Base-by-base conservation (phyloP, 116 monocot genomes). In the Dioscorea cayenensis region DNA sequence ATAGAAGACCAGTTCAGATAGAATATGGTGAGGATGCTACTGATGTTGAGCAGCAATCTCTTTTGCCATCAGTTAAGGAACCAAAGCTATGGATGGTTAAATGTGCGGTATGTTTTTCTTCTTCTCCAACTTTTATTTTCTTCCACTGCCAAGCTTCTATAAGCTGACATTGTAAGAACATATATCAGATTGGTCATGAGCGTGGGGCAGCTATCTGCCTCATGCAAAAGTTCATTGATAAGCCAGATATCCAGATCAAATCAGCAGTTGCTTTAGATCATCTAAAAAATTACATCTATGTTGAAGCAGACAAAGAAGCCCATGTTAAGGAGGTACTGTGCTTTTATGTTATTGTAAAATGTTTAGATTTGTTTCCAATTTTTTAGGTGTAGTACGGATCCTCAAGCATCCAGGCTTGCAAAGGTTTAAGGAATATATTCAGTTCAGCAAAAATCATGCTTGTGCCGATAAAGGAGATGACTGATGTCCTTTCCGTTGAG, bases 31-130 rank as follows among this genome's bases (percentile, higher is more conserved):
- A 99, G 48, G 99, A 99, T 65, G 91, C 90, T 7, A 91, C 88
- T 32, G 99, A 99, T 55, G 99, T 99, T 66, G 94, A 99, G 60
- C 99, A 99, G 67, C 93, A 94, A 73, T 90, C 99, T 77, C 81
- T 93, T 17, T 74, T 99, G 51, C 99, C 99, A 27, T 99, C 99
- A 4, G 94, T 99, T 37, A 99, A 85, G 74, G 99, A 99, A 65
- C 91, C 94, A 7, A 99, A 99, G 28, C 76, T 99, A 25, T 99
- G 99, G 99, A 89, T 94, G 94, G 90, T 99, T 29, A 99, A 94
- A 83, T 99, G 99, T 72, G 81, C 79, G 82, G 99, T 99, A 90
- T 28, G 77, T 63, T 55, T 55, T 55, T 25, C 55, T 55, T 18
- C n/a, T 55, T 25, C 14, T 2, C 55, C n/a, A 18, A 55, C 10